Conservation (phyloP, 768 basidiomycete species). For the Suillus luteus region DNA sequence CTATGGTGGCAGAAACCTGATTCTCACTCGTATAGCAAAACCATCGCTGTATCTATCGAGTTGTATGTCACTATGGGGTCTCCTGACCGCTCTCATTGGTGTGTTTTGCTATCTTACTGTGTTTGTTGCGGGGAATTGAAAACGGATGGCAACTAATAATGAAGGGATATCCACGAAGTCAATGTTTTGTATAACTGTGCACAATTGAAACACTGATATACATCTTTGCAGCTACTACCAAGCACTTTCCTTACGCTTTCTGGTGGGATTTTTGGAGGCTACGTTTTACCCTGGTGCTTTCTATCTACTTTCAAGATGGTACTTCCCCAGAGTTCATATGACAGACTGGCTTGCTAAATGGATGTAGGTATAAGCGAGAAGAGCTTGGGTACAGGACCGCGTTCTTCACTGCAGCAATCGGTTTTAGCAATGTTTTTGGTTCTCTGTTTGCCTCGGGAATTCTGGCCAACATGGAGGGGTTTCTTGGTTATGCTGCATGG, state of each 20-base stretch:
- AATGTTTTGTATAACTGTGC: neutral
- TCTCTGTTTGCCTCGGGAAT: constrained; percentile 74
- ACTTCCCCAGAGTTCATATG: no score
- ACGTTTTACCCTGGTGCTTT: constrained; percentile 67
- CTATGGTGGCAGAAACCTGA: constrained; percentile 54
- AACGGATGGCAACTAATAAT: neutral
- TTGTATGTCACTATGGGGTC: constrained; percentile 73
- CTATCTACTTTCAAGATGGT: constrained; percentile 68
- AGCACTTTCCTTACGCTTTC: constrained; percentile 68
- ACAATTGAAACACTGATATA: constrained; percentile 3
- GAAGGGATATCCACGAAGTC: constrained; percentile 39
- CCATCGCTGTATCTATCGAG: constrained; percentile 63
- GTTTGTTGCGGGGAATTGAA: constrained; percentile 4
- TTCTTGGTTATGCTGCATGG: constrained; percentile 69
- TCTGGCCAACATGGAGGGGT: constrained; percentile 64
- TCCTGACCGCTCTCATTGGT: constrained; percentile 53
- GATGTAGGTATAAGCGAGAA: constrained; percentile 59
- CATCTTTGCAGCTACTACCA: constrained; percentile 47
- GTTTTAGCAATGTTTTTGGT: constrained; percentile 79
- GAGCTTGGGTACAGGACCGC: constrained; percentile 69
- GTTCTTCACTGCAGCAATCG: constrained; percentile 64
- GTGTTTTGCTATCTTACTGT: constrained; percentile 11
- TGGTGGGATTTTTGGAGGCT: constrained; percentile 66
- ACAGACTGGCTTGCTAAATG: neutral
- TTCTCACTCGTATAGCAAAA: constrained; percentile 59